A percentile compares a stretch with the other conserved stretches of the same genome.
Evolutionary conservation across 2,329 filamentous ascomycete species (phyloP).

Genomic region (Fonsecaea pedrosoi): DNA sequence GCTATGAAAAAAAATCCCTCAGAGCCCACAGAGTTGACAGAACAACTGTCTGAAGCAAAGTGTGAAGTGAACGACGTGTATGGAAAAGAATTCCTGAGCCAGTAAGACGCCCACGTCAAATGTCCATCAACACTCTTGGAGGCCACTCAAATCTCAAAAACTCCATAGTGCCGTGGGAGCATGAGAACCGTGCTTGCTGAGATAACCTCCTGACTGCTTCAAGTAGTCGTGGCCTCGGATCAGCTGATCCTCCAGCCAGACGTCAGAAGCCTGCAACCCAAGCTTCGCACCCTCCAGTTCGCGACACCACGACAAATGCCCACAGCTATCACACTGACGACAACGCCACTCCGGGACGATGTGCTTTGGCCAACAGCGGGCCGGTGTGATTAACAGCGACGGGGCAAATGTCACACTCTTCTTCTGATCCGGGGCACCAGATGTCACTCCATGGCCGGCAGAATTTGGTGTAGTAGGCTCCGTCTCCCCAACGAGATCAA

Average conservation of each 20-base stretch:
- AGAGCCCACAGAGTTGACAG: conserved; percentile 8
- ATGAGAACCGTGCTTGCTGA: conserved; percentile 11
- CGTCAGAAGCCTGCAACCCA: conserved; percentile 7
- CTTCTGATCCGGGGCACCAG: conserved; percentile 11
- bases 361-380: conserved; percentile 15
- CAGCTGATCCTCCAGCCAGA: conserved; percentile 27
- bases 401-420: conserved; percentile 27
- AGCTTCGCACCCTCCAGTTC: background rate
- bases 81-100: background rate
- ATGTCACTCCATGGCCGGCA: conserved; percentile 22
- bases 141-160: conserved; percentile 5
- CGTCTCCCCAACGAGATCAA: conserved; percentile 17
- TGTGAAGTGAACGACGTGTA: conserved; percentile 7
- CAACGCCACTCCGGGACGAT: conserved; percentile 5
- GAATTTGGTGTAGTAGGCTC: conserved; percentile 15
- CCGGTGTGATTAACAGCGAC: conserved; percentile 9
- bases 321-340: conserved; percentile 15
- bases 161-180: conserved; percentile 1
- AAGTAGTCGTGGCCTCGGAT: conserved; percentile 27
- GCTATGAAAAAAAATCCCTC: conserved; percentile 3
- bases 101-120: conserved; percentile 3
- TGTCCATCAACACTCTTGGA: background rate
- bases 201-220: conserved; percentile 22
- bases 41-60: conserved; percentile 1
- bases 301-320: conserved; percentile 11